A percentile compares a stretch with the other conserved stretches of the same genome.
Conservation (phyloP, 2,329 filamentous ascomycete species). For the Tolypocladium amazonense region DNA sequence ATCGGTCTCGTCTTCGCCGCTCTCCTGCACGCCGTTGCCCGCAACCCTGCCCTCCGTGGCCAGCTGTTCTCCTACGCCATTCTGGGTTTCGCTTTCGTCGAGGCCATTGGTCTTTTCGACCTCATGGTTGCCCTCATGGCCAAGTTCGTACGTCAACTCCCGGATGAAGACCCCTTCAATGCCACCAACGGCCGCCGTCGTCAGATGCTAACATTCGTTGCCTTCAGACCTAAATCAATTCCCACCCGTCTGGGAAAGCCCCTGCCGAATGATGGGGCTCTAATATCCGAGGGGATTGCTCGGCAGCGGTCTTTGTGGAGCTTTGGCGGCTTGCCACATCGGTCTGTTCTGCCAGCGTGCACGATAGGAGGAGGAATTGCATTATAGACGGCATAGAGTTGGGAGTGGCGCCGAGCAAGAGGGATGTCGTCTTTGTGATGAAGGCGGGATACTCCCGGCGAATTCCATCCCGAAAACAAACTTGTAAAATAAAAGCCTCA, state of each 20-base stretch:
- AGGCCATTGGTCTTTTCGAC: slow-evolving; percentile 83
- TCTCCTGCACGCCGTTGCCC: slow-evolving; percentile 80
- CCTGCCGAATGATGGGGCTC: slow-evolving; percentile 24
- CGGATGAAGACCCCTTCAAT: not conserved
- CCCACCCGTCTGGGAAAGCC: slow-evolving; percentile 20
- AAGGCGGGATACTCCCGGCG: slow-evolving; percentile 22
- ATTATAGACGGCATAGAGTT: slow-evolving; percentile 31
- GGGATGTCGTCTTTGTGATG: slow-evolving; percentile 21
- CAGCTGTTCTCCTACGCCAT: slow-evolving; percentile 96
- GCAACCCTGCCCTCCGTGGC: slow-evolving; percentile 88
- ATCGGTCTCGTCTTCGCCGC: slow-evolving; percentile 91
- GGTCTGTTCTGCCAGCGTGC: slow-evolving; percentile 17
- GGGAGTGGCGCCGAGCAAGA: slow-evolving; percentile 21
- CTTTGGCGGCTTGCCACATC: slow-evolving; percentile 15
- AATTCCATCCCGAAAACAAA: slow-evolving; percentile 21
- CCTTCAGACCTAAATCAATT: slow-evolving; percentile 25
- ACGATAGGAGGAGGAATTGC: slow-evolving; percentile 24
- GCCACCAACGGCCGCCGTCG: not conserved
- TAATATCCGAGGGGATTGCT: slow-evolving; percentile 19
- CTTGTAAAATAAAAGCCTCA: slow-evolving; percentile 34
- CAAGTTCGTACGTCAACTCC: slow-evolving; percentile 59
- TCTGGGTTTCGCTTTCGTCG: slow-evolving; percentile 91
- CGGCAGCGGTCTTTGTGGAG: slow-evolving; percentile 14
- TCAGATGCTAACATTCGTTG: slow-evolving; percentile 2
- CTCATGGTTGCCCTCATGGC: slow-evolving; percentile 90